phyloP scores from a whole-genome alignment of 257 asterid genomes.

The Scutellaria galericulata region DNA sequence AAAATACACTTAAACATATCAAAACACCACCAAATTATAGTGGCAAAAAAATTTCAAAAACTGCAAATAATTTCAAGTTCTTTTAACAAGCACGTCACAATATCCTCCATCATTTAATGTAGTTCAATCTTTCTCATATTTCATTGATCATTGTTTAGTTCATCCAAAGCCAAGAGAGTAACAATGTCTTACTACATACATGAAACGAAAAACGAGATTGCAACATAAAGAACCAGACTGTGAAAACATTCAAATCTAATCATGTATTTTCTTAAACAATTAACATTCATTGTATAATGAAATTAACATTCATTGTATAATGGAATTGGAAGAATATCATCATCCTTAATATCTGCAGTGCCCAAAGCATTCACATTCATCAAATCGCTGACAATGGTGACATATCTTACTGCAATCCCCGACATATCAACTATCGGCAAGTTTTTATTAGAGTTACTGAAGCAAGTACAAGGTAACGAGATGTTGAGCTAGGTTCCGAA shows the following conservation, averaged over 20 bases:
- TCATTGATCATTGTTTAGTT: neutral
- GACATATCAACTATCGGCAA: conserved; percentile 76
- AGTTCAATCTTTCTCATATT: neutral
- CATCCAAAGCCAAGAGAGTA: too few species aligned
- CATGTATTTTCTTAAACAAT: neutral
- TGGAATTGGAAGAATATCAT: conserved; percentile 90
- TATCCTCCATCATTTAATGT: neutral
- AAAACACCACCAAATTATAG: neutral
- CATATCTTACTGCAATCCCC: conserved; percentile 70
- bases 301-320: neutral
- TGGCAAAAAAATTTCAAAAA: neutral
- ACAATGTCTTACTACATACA: neutral
- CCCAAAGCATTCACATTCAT: conserved; percentile 83
- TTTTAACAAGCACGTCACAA: conserved; percentile 1
- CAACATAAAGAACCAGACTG: neutral
- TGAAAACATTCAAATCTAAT: neutral
- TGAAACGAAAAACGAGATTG: neutral
- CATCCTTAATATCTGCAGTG: conserved; percentile 63
- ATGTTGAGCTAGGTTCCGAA: conserved; percentile 69
- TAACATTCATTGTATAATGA: neutral
- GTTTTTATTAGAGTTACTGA: conserved; percentile 77
- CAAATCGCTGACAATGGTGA: conserved; percentile 80
- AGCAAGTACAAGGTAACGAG: conserved; percentile 91
- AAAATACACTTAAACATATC: too few species aligned
- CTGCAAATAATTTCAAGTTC: neutral